Percentiles rank a stretch among this genome's conserved stretches.
These are phyloP conservation scores for Penicillium sclerotigenum DNA, from an alignment of 2,329 filamentous ascomycete species.

Conservation along the genomic window DNA sequence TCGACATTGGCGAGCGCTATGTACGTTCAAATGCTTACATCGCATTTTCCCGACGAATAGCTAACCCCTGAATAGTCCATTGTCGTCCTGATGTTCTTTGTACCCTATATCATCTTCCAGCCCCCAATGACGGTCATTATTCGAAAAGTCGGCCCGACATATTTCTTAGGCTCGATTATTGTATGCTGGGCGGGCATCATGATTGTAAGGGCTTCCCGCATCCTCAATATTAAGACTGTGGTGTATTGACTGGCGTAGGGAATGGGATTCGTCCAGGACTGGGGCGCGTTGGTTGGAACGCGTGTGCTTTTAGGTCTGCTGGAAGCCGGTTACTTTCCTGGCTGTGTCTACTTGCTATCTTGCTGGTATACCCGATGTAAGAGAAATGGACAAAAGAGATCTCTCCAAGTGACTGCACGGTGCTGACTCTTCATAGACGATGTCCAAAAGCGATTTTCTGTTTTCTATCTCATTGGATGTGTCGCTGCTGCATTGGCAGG, in stretches of 20 bases:
- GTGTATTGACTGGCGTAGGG: constrained; percentile 19
- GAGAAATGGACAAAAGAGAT: background rate
- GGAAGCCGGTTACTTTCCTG: constrained; percentile 61
- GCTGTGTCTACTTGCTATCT: constrained; percentile 67
- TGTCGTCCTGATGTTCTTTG: constrained; percentile 34
- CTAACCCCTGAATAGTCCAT: constrained; percentile 23
- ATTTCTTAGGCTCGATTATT: constrained; percentile 29
- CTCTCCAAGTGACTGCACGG: background rate
- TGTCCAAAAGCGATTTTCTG: constrained; percentile 35
- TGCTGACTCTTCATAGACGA: constrained; percentile 20
- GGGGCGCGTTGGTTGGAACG: constrained; percentile 25
- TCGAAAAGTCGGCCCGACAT: constrained; percentile 30
- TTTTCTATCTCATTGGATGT: constrained; percentile 51
- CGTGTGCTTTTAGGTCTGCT: constrained; percentile 29
- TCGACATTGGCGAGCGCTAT: constrained; percentile 19
- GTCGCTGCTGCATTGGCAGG: constrained; percentile 49
- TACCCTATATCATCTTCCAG: constrained; percentile 33
- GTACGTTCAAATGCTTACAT: constrained; percentile 5
- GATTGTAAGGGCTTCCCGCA: constrained; percentile 18
- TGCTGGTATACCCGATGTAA: constrained; percentile 63
- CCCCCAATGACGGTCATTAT: constrained; percentile 32
- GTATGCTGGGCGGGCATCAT: constrained; percentile 30
- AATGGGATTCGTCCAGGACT: constrained; percentile 31
- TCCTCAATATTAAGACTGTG: too few relatives aligned
- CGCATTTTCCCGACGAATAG: background rate